Evolutionary conservation across 257 asterid species (phyloP).

Genomic region (Solanum paucissectum): DNA sequence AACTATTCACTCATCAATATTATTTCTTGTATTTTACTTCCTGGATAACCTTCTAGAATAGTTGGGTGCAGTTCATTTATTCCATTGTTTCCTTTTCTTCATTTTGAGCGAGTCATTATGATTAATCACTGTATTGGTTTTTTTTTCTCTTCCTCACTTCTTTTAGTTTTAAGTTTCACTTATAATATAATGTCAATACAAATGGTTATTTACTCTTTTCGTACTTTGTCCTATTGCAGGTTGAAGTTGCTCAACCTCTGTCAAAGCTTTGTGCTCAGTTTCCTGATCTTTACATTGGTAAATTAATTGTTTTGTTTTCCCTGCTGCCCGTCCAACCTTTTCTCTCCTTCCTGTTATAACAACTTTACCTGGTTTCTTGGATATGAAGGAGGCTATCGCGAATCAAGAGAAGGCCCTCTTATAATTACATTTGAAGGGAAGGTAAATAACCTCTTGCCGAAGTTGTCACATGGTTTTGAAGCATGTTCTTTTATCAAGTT

Average conservation of each 20-base stretch:
- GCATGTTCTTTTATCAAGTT: not conserved
- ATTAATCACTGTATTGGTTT: not conserved
- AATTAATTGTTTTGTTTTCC: not conserved
- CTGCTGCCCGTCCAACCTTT: not conserved
- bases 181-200: not conserved
- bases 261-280: constrained; percentile 43
- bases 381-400: constrained; percentile 50
- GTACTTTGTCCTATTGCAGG: constrained; percentile 24
- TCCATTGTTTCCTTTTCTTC: not conserved
- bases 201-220: not conserved
- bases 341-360: not conserved
- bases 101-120: not conserved
- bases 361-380: not conserved
- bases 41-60: not conserved
- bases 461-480: not conserved
- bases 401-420: constrained; percentile 55
- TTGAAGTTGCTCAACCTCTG: constrained; percentile 66
- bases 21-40: not conserved
- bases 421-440: constrained; percentile 52
- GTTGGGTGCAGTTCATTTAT: not conserved
- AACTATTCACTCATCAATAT: not conserved
- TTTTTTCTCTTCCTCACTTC: not conserved
- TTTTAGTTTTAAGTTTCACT: not conserved
- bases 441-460: constrained; percentile 21
- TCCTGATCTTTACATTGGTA: constrained; percentile 71